These are phyloP conservation scores for Pichia sp. DNA, from an alignment of 1,139 yeast genomes.

Conservation along the genomic window DNA sequence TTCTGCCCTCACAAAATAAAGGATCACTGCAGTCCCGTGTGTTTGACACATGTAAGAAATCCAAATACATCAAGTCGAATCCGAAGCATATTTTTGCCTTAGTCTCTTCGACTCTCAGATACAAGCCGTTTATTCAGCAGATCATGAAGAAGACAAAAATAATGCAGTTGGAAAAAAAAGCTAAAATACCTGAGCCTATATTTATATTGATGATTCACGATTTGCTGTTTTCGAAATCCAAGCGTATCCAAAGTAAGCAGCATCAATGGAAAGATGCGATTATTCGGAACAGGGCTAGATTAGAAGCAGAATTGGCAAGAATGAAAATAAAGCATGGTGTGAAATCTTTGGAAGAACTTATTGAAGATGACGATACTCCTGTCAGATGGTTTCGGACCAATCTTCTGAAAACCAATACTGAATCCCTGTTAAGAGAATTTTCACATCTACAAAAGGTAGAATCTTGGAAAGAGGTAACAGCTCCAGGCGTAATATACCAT, in stretches of 20 bases:
- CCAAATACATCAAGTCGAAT: slow-evolving; percentile 44
- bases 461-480: slow-evolving; percentile 44
- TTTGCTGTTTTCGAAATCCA: slow-evolving; percentile 66
- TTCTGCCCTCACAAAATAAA: slow-evolving; percentile 38
- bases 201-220: slow-evolving; percentile 75
- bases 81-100: slow-evolving; percentile 86
- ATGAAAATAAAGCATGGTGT: slow-evolving; percentile 68
- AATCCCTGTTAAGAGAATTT: slow-evolving; percentile 45
- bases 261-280: slow-evolving; percentile 82
- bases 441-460: slow-evolving; percentile 47
- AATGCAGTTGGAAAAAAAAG: slow-evolving; percentile 44
- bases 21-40: slow-evolving; percentile 69
- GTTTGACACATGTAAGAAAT: slow-evolving; percentile 49
- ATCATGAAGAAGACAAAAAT: slow-evolving; percentile 66
- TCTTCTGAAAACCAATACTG: slow-evolving; percentile 45
- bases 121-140: slow-evolving; percentile 55
- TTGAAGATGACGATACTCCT: slow-evolving; percentile 69
- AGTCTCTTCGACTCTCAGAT: slow-evolving; percentile 71
- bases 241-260: slow-evolving; percentile 86
- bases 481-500: slow-evolving; percentile 53
- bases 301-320: slow-evolving; percentile 77
- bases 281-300: slow-evolving; percentile 69
- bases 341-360: slow-evolving; percentile 41
- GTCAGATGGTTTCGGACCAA: slow-evolving; percentile 87
- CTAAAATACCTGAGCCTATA: slow-evolving; percentile 43